Base-by-base conservation (phyloP, 768 basidiomycete genomes). In the Phaeotremella fagi region DNA sequence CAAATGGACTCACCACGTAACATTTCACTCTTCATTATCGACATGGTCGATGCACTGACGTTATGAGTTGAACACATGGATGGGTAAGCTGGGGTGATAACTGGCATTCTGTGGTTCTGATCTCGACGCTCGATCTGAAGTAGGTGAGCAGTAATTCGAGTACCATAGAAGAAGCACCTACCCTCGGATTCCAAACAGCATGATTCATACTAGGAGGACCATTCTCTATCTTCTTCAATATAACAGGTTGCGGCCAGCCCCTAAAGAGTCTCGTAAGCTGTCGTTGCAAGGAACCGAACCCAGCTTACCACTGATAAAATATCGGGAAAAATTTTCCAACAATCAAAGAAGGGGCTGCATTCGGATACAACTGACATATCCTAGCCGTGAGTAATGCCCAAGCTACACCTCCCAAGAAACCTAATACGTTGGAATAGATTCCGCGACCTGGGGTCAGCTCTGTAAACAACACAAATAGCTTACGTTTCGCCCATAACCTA, bases 21-120 rank as follows among this genome's bases (percentile, higher is more conserved):
- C 74, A 97, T 91, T 68, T 99, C 95, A 62, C 89, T 85, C 0
- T 87, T 92, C 80, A 95, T 90, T 50, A 99, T 88, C 80, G 86
- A 85, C 76, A 95, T 90, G 3, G 94, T 98, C 7, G 91, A 95
- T 37, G 83, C 82, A 47, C 90, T 91, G 55, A 98, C 92, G 66
- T 98, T 99, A 77, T 99, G 95, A 16, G 95, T 99, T 23, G 94
- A 83, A 74, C 94, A 98, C 94, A 99, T 99, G 4, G 94, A 85
- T 42, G 95, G 95, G 75, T 97, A 99, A 11, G 95, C 92, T 2
- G 95, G 95, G 1, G 95, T 99, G 64, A 99, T 98, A 68, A 99
- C 97, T 12, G 95, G 95, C 95, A 98, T 98, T 61, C 90, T 82
- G 76, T 99, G 95, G n/a, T 88, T 82, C 53, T 52, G 44, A 59